Evolutionary conservation across 1,284 basidiomycete species (phyloP).

Genomic region (Agaricales sp.): DNA sequence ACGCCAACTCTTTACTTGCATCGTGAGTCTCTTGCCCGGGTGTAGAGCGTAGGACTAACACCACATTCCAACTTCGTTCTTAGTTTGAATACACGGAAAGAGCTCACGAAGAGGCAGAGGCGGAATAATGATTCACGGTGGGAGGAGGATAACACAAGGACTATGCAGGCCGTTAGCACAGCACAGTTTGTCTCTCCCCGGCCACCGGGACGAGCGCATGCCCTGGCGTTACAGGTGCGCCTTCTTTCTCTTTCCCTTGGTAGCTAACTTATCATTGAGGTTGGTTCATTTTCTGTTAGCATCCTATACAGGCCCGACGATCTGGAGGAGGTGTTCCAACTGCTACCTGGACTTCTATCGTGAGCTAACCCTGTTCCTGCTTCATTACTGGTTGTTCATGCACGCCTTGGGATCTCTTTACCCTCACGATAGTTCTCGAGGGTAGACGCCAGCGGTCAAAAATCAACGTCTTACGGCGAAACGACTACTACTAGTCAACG

Average conservation of each 20-base stretch:
- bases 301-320: background rate
- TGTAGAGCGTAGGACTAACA: too few species aligned
- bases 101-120: background rate
- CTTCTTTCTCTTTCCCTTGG: too few species aligned
- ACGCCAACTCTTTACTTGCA: constrained; percentile 31
- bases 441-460: too few species aligned
- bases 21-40: constrained; percentile 19
- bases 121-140: background rate
- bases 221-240: background rate
- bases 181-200: background rate
- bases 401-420: too few species aligned
- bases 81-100: background rate
- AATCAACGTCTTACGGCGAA: too few species aligned
- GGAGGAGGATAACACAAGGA: background rate
- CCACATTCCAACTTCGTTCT: background rate
- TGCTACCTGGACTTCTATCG: too few species aligned
- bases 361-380: too few species aligned
- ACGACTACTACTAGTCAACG: too few species aligned
- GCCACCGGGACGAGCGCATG: background rate
- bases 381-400: too few species aligned
- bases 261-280: background rate
- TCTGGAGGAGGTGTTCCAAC: too few species aligned
- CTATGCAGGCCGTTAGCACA: background rate
- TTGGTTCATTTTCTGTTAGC: background rate
- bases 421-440: too few species aligned